Percentiles rank a stretch among this genome's conserved stretches.
Evolutionary conservation across 2,329 filamentous ascomycete genomes (phyloP).

Genomic region (Phyllosticta citrichinensis): DNA sequence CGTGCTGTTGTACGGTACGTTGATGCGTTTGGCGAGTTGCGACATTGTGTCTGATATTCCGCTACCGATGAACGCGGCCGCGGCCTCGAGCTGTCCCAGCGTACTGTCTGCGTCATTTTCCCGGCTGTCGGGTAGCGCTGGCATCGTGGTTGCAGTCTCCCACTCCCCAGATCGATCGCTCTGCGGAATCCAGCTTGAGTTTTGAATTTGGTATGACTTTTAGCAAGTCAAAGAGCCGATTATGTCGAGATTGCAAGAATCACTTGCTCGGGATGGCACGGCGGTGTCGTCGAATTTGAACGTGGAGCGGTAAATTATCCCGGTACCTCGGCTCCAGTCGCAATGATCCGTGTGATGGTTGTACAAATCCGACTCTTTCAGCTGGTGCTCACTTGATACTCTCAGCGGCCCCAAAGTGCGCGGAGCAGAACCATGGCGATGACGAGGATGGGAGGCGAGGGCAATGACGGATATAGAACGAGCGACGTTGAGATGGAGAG

Average conservation of each 20-base stretch:
- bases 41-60: conserved; percentile 16
- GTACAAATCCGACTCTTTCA: not conserved
- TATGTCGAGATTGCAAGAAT: not conserved
- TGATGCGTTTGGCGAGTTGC: conserved; percentile 36
- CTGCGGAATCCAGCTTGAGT: not conserved
- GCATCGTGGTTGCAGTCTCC: conserved; percentile 1
- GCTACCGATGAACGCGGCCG: not conserved
- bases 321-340: not conserved
- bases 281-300: not conserved
- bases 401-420: not conserved
- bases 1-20: conserved; percentile 45
- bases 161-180: not conserved
- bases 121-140: conserved; percentile 6
- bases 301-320: conserved; percentile 1
- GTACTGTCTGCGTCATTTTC: not conserved
- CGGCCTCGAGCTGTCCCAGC: conserved; percentile 3
- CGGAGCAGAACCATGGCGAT: not conserved
- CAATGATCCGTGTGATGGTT: not conserved
- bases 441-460: not conserved
- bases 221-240: not conserved
- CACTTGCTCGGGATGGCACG: not conserved
- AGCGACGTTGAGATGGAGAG: not conserved
- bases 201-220: not conserved
- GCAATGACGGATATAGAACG: not conserved
- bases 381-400: not conserved